Evolutionary conservation across 2,329 filamentous ascomycete genomes (phyloP).

Genomic region (Cadophora gregata): DNA sequence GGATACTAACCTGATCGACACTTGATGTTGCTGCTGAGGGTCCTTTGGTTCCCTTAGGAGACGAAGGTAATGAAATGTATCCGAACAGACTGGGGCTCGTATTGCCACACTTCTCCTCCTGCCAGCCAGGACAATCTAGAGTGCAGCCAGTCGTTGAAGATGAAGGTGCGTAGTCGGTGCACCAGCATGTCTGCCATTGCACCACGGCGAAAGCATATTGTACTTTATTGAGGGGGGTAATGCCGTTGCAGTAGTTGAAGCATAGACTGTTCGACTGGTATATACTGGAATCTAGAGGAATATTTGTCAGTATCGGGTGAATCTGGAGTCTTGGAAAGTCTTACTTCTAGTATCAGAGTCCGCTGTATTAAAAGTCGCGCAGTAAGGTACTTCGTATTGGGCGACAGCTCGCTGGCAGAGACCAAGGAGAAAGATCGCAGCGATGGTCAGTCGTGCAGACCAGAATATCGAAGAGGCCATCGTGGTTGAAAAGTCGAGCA

Average conservation of each 20-base stretch:
- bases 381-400: conserved; percentile 45
- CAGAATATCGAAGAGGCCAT: conserved; percentile 19
- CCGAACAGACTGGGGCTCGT: conserved; percentile 61
- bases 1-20: conserved; percentile 36
- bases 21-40: conserved; percentile 27
- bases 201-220: conserved; percentile 72
- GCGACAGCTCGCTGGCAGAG: conserved; percentile 30
- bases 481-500: conserved; percentile 12
- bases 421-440: conserved; percentile 31
- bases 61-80: conserved; percentile 63
- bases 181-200: conserved; percentile 73
- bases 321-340: conserved; percentile 37
- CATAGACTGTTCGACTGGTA: conserved; percentile 77
- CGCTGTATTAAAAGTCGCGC: conserved; percentile 55
- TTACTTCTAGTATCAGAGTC: conserved; percentile 49
- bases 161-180: conserved; percentile 70
- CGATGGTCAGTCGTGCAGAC: conserved; percentile 36
- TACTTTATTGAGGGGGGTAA: conserved; percentile 20
- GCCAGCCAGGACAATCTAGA: conserved; percentile 70
- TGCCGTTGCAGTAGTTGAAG: conserved; percentile 58
- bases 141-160: conserved; percentile 57
- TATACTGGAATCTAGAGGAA: conserved; percentile 55
- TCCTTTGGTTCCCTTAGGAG: conserved; percentile 62
- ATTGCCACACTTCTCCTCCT: conserved; percentile 66
- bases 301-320: conserved; percentile 21